Evolutionary conservation across 2,329 filamentous ascomycete species (phyloP), one percentile per base, ranked within the genome.

Genomic region (Nigrospora sphaerica): DNA sequence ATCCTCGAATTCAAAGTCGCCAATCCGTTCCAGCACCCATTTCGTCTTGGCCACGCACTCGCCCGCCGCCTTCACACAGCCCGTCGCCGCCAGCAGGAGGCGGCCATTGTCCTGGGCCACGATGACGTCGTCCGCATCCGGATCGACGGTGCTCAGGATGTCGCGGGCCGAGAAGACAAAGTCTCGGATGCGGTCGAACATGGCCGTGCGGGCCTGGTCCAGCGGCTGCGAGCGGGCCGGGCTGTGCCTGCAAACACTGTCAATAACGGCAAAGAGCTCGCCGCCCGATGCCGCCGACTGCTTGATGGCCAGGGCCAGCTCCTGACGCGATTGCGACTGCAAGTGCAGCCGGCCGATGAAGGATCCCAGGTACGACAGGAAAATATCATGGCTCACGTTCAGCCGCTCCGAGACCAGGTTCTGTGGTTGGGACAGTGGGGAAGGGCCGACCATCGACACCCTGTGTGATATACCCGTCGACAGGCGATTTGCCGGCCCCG

Each of bases 291-390:
- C 76, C 11, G 91, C 87, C 10, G 91, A 88, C 62, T 92, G 85
- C 60, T 88, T 85, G 41, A 95, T 92, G 14, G 88, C 90, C 12
- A 83, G 70, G 32, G 90, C 81, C 42, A 97, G 75, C 62, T 95
- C 90, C 1, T 86, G 81, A 10, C 89, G 85, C 9, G 90, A 93
- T 51, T 93, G 85, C n/a, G 91, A 93, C 62, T 96, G 90, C 49
- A 96, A 74, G 64, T 96, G 89, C 46, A 96, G 77, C 34, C 81
- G 76, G 14, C 93, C 93, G 62, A 97, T 92, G 63, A 97, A 95
- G 5, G 89, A 95, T 43, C 88, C 92, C 44, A 98, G 80, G 60
- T 91, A 86, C 7, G 91, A 93, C 45, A 98, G 72, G 59, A 97
- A 95, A 9, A 80, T 81, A 67, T 97, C 91, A 68, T 96, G 90